Evolutionary conservation across 169 alveolate genomes (phyloP).

Genomic region (Eimeria necatrix): DNA sequence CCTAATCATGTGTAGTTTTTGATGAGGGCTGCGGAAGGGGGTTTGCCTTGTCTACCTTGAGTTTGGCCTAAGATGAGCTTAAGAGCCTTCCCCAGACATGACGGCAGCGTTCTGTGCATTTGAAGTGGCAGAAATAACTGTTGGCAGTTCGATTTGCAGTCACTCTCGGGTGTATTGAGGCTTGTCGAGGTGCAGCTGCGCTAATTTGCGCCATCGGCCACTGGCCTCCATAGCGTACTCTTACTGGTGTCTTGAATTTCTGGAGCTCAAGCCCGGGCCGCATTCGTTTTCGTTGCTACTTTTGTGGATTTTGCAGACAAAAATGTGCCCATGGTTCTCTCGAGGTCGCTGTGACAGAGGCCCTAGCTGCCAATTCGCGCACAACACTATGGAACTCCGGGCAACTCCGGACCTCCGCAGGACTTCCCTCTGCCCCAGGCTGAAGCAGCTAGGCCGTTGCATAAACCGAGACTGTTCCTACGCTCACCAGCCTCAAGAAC

Average conservation of each 20-base stretch:
- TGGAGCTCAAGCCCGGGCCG: no score
- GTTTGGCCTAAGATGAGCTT: no score
- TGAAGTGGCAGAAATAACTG: no score
- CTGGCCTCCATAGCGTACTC: neutral
- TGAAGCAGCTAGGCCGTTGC: conserved; percentile 73
- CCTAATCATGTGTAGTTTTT: neutral
- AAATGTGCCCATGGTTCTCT: conserved; percentile 82
- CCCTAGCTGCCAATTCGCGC: conserved; percentile 77
- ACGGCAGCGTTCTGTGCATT: no score
- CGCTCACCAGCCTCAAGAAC: conserved; percentile 68
- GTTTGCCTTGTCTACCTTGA: neutral
- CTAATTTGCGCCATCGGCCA: no score
- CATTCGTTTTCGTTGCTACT: neutral
- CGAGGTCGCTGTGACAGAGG: conserved; percentile 81
- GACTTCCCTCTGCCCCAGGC: conserved; percentile 75
- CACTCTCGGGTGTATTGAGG: no score
- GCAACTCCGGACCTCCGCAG: conserved; percentile 76
- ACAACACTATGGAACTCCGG: conserved; percentile 68
- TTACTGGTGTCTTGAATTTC: neutral
- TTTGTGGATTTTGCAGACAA: conserved; percentile 67
- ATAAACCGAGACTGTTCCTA: conserved; percentile 54
- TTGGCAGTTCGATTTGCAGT: no score
- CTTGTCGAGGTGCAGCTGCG: no score
- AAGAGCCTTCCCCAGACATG: no score
- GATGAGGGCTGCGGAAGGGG: neutral